Evolutionary conservation across 768 basidiomycete genomes (phyloP).

Genomic region (Mycena alexandri): DNA sequence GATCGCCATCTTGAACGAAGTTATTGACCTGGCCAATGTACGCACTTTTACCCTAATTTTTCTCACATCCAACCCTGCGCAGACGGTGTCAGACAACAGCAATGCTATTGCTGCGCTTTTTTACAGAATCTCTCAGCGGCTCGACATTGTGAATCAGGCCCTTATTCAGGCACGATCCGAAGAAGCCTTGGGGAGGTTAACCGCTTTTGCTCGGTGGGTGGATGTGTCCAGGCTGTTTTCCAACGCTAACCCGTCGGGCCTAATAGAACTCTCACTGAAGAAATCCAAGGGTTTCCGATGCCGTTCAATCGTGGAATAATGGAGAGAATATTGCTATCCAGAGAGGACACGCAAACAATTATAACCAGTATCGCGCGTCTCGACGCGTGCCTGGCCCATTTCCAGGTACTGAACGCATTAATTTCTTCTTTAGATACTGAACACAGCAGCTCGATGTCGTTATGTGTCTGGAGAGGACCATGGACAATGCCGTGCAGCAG

Average conservation of each 20-base stretch:
- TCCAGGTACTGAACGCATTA: constrained; percentile 32
- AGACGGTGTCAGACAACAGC: not conserved
- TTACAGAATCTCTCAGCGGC: not conserved
- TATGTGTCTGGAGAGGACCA: constrained; percentile 1
- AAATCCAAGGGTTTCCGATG: not conserved
- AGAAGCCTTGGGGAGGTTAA: not conserved
- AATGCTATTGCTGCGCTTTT: not conserved
- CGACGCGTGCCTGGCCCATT: constrained; percentile 29
- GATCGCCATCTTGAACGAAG: constrained; percentile 27
- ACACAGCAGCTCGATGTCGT: not conserved
- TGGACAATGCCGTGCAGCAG: not conserved
- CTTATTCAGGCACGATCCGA: not conserved
- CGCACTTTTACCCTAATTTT: not conserved
- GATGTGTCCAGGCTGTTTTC: too few species aligned
- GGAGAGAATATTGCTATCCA: constrained; percentile 26
- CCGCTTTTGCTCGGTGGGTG: not conserved
- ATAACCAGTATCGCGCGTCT: constrained; percentile 10
- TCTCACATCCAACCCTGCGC: not conserved
- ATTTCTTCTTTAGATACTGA: not conserved
- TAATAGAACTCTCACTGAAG: not conserved
- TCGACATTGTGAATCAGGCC: not conserved
- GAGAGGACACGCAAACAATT: constrained; percentile 28
- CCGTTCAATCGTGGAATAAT: not conserved
- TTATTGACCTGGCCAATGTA: constrained; percentile 31
- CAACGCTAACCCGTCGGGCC: not conserved